Conservation (phyloP, 495 filamentous ascomycete genomes). For the Tetracladium marchalianum region DNA sequence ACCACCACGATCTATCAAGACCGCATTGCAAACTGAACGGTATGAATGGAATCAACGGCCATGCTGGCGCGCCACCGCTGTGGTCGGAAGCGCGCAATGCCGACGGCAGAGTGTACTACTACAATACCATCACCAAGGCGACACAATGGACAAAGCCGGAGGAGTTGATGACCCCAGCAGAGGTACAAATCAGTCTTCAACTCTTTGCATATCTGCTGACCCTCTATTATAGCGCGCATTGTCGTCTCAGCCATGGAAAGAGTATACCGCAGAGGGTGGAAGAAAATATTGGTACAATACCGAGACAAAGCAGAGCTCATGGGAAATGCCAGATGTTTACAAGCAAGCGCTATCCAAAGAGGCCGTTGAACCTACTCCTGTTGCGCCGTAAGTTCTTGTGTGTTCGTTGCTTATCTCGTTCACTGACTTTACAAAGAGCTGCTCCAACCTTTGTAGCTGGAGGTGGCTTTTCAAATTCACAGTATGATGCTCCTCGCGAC, state of each 20-base stretch:
- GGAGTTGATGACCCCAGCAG: conserved; percentile 77
- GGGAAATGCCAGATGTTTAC: conserved; percentile 87
- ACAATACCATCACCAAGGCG: conserved; percentile 73
- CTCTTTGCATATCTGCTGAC: conserved; percentile 6
- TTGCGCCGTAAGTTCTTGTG: conserved; percentile 46
- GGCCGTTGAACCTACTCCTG: conserved; percentile 35
- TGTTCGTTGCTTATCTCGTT: background rate
- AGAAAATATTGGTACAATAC: conserved; percentile 92
- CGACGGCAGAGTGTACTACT: conserved; percentile 89
- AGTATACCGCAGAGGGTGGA: conserved; percentile 77
- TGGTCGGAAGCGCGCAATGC: conserved; percentile 81
- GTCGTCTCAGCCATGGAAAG: conserved; percentile 81
- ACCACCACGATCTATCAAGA: background rate
- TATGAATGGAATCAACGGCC: conserved; percentile 44
- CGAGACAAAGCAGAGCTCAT: conserved; percentile 83
- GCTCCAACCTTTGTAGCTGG: conserved; percentile 60
- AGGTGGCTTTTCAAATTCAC: conserved; percentile 36
- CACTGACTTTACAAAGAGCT: conserved; percentile 28
- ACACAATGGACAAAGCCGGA: conserved; percentile 93
- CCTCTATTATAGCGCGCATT: conserved; percentile 54
- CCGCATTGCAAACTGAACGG: conserved; percentile 48
- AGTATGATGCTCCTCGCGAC: conserved; percentile 29
- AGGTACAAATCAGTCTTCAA: conserved; percentile 44
- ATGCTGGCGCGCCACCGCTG: conserved; percentile 38
- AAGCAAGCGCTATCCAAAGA: conserved; percentile 53